Evolutionary conservation across 2,329 filamentous ascomycete genomes (phyloP), one percentile per base, ranked within the genome.

Genomic region (Fusarium sp.): DNA sequence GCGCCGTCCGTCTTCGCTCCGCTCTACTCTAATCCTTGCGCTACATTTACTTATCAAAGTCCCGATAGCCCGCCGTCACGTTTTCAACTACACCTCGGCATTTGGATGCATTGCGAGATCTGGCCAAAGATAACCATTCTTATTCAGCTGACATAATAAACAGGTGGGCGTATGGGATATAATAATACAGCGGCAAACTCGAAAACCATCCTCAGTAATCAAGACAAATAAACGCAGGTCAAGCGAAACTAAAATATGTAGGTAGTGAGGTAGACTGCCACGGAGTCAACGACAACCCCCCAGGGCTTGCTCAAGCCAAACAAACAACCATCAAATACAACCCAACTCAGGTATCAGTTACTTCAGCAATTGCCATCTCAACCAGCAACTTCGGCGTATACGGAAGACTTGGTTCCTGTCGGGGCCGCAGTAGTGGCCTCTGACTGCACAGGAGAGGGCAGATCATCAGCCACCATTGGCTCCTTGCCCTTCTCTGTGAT

Each of bases 401-500:
- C 59, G 37, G 73, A 73, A 30, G 70, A 62, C 48, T 72, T 73
- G 14, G 66, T 58, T 57, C 62, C 72, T 35, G 59, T 66, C 56
- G 66, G 57, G 35, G 64, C 72, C 34, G 25, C 48, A 32, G 60
- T 56, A 37, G 59, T 67, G 13, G 45, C 41, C 54, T 70, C 73
- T 18, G 43, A 61, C 43, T 71, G 71, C 32, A 66, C 30, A 8
- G 72, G 67, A 37, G 69, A 37, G 35, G 64, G 69, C 1, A 60
- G 69, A 30, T 69, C 71, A 8, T 74, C 71, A 34, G 60, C n/a
- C 2, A 48, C 62, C 35, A 71, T 30, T 10, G 59, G 59, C 57
- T 81, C 78, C 65, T 76, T 80, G 59, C 67, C 70, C 66, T 82
- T 82, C 58, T 74, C 80, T 68, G 75, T 76, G 11, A 75, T 57